A percentile compares a stretch with the other conserved stretches of the same genome.
These are phyloP conservation scores for Colletotrichum tanaceti DNA, from an alignment of 2,329 filamentous ascomycete genomes.

Conservation along the genomic window DNA sequence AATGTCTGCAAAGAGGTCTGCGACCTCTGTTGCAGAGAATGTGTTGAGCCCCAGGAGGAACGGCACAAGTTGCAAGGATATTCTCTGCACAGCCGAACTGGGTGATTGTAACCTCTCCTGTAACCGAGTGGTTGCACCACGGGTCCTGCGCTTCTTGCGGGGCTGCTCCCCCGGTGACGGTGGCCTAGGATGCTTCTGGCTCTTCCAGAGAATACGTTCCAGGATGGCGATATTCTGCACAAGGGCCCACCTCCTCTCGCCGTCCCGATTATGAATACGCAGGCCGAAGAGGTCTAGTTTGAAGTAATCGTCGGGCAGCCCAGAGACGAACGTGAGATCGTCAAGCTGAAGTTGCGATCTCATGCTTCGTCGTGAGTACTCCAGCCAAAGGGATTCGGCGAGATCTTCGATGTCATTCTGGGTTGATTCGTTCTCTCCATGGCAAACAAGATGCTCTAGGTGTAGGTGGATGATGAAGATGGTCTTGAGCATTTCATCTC, in stretches of 20 bases:
- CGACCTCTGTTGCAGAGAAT: slow-evolving; percentile 63
- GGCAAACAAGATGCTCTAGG: slow-evolving; percentile 66
- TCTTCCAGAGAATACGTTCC: slow-evolving; percentile 59
- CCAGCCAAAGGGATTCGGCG: slow-evolving; percentile 76
- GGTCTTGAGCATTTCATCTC: slow-evolving; percentile 81
- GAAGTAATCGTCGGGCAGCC: slow-evolving; percentile 58
- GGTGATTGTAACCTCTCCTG: slow-evolving; percentile 60
- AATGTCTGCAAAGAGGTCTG: slow-evolving; percentile 68
- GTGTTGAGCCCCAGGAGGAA: slow-evolving; percentile 64
- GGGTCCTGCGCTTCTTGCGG: slow-evolving; percentile 63
- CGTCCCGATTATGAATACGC: slow-evolving; percentile 62
- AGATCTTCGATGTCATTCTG: slow-evolving; percentile 70
- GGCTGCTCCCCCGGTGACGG: slow-evolving; percentile 56
- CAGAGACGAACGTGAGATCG: slow-evolving; percentile 72
- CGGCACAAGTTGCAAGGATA: slow-evolving; percentile 67
- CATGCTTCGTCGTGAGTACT: slow-evolving; percentile 80
- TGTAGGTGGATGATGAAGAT: slow-evolving; percentile 75
- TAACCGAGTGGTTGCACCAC: slow-evolving; percentile 58
- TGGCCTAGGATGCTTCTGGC: slow-evolving; percentile 43
- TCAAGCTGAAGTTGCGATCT: slow-evolving; percentile 81
- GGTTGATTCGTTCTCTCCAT: slow-evolving; percentile 54
- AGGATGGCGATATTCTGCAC: slow-evolving; percentile 69
- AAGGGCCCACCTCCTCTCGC: slow-evolving; percentile 70
- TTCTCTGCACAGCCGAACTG: slow-evolving; percentile 58
- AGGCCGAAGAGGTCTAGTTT: slow-evolving; percentile 64